Conservation (phyloP, 306 rosid species). For the Cucumis hystrix region DNA sequence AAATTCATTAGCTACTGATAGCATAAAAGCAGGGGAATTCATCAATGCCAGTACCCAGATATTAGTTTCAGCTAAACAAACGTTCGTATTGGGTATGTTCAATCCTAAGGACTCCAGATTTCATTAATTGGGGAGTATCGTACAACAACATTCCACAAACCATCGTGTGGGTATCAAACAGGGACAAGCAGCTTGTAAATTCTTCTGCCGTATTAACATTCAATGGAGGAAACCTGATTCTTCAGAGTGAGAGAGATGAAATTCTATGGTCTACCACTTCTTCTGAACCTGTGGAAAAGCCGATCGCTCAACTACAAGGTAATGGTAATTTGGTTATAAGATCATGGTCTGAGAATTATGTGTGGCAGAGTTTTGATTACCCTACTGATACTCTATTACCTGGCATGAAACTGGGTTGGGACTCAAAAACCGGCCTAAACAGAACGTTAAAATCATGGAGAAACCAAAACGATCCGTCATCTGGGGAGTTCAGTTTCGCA, state of each 20-base stretch:
- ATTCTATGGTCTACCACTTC: constrained; percentile 24
- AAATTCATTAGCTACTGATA: constrained; percentile 13
- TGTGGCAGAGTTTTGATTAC: constrained; percentile 48
- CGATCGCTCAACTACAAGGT: constrained; percentile 21
- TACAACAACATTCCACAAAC: constrained; percentile 16
- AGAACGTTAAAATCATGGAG: constrained; percentile 31
- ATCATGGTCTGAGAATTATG: constrained; percentile 8
- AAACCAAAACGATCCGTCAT: constrained; percentile 22
- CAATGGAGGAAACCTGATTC: constrained; percentile 19
- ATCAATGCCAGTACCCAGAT: constrained; percentile 19
- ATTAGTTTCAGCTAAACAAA: constrained; percentile 24
- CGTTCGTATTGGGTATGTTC: constrained; percentile 38
- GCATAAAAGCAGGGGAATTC: constrained; percentile 18
- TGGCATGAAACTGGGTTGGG: constrained; percentile 39
- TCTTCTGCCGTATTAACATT: constrained; percentile 14
- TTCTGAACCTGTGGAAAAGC: constrained; percentile 6
- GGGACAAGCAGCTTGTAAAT: constrained; percentile 17
- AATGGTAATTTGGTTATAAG: constrained; percentile 34
- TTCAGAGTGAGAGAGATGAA: constrained; percentile 15
- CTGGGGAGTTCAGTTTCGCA: constrained; percentile 22
- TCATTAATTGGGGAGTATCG: constrained; percentile 39
- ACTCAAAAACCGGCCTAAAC: constrained; percentile 28
- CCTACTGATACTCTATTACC: constrained; percentile 38
- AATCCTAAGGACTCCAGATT: constrained; percentile 15
- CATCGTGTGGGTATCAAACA: constrained; percentile 39